A percentile compares a stretch with the other conserved stretches of the same genome.
Evolutionary conservation across 1,139 yeast species (phyloP).

Genomic region (Suhomyces bolitotheri): DNA sequence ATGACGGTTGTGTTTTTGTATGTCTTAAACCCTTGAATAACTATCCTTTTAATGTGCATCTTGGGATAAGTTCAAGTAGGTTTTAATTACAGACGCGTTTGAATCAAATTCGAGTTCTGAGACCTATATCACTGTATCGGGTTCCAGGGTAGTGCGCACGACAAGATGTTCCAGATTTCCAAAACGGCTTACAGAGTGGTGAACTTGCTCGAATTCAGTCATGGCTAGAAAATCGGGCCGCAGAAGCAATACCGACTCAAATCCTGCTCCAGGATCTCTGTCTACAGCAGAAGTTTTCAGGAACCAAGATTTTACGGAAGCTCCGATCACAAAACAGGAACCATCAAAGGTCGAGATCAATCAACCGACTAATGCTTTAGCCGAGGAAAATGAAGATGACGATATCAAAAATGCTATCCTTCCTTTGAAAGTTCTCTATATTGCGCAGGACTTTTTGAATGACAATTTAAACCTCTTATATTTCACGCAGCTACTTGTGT

Average conservation of each 20-base stretch:
- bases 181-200: too few species aligned
- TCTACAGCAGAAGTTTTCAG: conserved; percentile 14
- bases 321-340: background rate
- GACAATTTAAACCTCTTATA: conserved; percentile 33
- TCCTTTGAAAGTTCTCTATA: conserved; percentile 23
- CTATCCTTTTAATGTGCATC: conserved; percentile 51
- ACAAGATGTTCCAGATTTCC: too few species aligned
- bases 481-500: conserved; percentile 36
- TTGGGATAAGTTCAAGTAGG: background rate
- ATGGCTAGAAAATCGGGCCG: conserved; percentile 7
- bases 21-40: conserved; percentile 92
- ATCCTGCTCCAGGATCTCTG: conserved; percentile 2
- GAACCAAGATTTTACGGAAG: background rate
- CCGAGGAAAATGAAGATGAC: conserved; percentile 15
- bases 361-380: background rate
- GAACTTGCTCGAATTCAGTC: background rate
- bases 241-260: background rate
- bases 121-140: too few species aligned
- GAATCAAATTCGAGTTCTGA: too few species aligned
- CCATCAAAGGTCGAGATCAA: background rate
- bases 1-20: conserved; percentile 82
- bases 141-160: too few species aligned
- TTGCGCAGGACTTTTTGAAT: conserved; percentile 42
- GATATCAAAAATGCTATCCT: conserved; percentile 14
- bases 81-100: conserved; percentile 5